Base-by-base conservation (phyloP, 441 rosid species). In the Gossypium aridum region DNA sequence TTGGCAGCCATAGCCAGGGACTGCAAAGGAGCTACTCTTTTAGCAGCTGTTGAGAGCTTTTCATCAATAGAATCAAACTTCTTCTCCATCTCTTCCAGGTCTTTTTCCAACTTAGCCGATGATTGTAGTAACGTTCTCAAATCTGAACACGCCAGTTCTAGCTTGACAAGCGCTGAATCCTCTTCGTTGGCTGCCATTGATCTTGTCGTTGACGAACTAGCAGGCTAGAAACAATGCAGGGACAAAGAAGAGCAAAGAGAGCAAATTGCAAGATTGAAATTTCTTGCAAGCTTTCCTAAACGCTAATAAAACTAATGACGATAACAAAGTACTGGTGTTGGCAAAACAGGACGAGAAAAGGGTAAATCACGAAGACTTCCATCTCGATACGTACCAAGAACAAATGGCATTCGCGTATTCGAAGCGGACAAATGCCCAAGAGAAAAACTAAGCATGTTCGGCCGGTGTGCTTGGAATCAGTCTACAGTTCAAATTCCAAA, bases 1-100 rank as follows among this genome's bases (percentile, higher is more conserved):
- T 82, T 89, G 3, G 84, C 62, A 19, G 88, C 81, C 82, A 87
- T 85, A 26, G 86, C 82, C 69, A 80, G 54, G 77, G 91, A 81
- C 68, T 87, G 91, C 67, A 89, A 80, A n/a, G 88, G 88, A 4
- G 89, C 87, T 4, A 87, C 69, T 53, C 82, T 79, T 72, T 64
- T 85, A 1, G 93, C 84, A 4, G 87, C 76, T 3, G 76, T 66
- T 9, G 89, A 55, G 1, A 87, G 83, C 39, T 49, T 75, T 69
- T 84, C 80, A 31, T 86, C 84, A 1, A 84, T 83, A 4, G 22
- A 43, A 68, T 81, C 83, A 13, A 89, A 81, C 49, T 76, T 76
- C 28, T 64, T 80, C 70, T 85, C 90, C 72, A 83, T 85, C 71
- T 80, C 78, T 55, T 53, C 84, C 9, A 87, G 71, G 67, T 37